A percentile compares a stretch with the other conserved stretches of the same genome.
Conservation (phyloP, 2,329 filamentous ascomycete genomes). For the Sporothrix protearum region DNA sequence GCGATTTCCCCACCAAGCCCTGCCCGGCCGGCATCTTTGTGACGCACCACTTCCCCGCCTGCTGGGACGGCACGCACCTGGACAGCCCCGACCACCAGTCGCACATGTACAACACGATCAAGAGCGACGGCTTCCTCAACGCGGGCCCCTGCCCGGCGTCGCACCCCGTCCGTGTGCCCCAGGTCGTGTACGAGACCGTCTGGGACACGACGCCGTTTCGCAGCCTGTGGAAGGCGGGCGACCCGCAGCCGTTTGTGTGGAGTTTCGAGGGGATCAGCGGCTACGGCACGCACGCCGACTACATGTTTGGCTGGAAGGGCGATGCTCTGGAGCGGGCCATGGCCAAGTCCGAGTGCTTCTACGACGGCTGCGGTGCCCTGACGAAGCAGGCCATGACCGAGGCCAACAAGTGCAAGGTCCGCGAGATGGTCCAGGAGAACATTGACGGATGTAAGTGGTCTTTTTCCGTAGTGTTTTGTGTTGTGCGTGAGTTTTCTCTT, state of each 20-base stretch:
- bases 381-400: constrained; percentile 35
- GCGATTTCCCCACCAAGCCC: constrained; percentile 27
- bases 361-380: constrained; percentile 38
- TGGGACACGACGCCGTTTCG: constrained; percentile 36
- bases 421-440: constrained; percentile 34
- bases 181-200: constrained; percentile 37
- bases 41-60: constrained; percentile 36
- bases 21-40: constrained; percentile 30
- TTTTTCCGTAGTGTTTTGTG: background rate
- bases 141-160: constrained; percentile 35
- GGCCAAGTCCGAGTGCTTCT: constrained; percentile 41
- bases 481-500: no score
- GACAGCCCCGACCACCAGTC: constrained; percentile 41
- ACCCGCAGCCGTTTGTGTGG: constrained; percentile 31
- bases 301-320: constrained; percentile 34
- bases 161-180: constrained; percentile 38
- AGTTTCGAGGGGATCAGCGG: constrained; percentile 34
- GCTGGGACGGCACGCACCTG: constrained; percentile 57
- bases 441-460: constrained; percentile 36
- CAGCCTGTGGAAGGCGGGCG: constrained; percentile 33
- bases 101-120: constrained; percentile 30
- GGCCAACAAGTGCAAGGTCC: constrained; percentile 36
- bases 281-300: constrained; percentile 36
- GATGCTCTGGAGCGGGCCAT: constrained; percentile 35
- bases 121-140: constrained; percentile 34